Conservation (phyloP, 371 early-diverging fungal genomes). For the Vairimorpha ceranae region DNA sequence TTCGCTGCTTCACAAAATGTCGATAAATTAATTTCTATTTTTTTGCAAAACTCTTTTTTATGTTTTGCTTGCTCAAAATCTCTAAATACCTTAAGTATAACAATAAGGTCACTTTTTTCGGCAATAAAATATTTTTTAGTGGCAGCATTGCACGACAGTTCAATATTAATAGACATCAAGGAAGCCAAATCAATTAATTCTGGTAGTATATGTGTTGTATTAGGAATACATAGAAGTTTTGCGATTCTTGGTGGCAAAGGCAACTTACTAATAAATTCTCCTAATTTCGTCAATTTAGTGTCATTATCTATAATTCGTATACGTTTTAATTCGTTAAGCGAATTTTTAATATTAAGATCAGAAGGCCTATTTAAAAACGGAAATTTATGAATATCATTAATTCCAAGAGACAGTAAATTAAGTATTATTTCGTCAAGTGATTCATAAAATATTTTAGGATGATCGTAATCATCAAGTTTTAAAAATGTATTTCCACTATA, state of each 20-base stretch:
- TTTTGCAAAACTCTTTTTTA: constrained; percentile 21
- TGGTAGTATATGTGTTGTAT: constrained; percentile 9
- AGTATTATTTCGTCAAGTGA: constrained; percentile 84
- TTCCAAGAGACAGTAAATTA: constrained; percentile 84
- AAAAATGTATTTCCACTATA: constrained; percentile 53
- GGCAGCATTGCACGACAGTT: background rate
- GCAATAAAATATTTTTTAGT: constrained; percentile 28
- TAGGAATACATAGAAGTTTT: constrained; percentile 68
- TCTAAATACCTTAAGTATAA: constrained; percentile 23
- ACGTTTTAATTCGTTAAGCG: constrained; percentile 71
- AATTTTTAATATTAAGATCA: constrained; percentile 66
- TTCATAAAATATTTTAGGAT: constrained; percentile 83
- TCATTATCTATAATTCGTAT: constrained; percentile 82
- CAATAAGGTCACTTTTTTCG: constrained; percentile 40
- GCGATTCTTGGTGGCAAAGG: constrained; percentile 88
- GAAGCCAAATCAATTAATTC: constrained; percentile 17
- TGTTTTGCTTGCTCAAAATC: constrained; percentile 9
- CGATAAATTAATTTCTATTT: background rate
- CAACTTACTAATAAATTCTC: constrained; percentile 92
- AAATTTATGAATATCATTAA: constrained; percentile 81
- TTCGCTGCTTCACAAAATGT: constrained; percentile 20
- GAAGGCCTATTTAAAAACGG: constrained; percentile 83
- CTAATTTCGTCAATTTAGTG: constrained; percentile 83
- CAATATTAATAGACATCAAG: constrained; percentile 15
- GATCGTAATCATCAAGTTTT: constrained; percentile 73